Conservation (phyloP, 2,329 filamentous ascomycete species). For the Pezicula radicicola region DNA sequence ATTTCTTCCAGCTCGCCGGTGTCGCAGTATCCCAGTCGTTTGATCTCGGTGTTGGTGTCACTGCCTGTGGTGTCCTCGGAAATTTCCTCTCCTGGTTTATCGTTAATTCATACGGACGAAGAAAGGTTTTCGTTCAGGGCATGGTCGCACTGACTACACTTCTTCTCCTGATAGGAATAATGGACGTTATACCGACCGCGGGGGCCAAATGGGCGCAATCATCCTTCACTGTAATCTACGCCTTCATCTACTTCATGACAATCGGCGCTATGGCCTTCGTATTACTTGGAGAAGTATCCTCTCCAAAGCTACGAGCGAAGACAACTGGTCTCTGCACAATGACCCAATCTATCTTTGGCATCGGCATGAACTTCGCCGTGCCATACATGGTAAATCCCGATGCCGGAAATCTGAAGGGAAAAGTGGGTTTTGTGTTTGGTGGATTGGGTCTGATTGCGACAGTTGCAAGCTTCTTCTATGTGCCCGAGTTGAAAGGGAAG, state of each 20-base stretch:
- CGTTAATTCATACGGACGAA: constrained; percentile 67
- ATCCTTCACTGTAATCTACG: constrained; percentile 33
- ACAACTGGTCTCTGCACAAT: constrained; percentile 37
- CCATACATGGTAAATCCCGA: constrained; percentile 42
- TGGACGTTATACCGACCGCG: constrained; percentile 28
- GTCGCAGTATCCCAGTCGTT: constrained; percentile 32
- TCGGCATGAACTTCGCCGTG: constrained; percentile 43
- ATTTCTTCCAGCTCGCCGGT: constrained; percentile 44
- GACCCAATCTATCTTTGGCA: constrained; percentile 37
- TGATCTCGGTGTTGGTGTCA: constrained; percentile 34
- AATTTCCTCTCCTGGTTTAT: constrained; percentile 32
- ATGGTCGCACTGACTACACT: constrained; percentile 11
- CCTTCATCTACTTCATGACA: constrained; percentile 35
- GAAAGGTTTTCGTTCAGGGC: constrained; percentile 30
- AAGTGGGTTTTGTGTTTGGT: constrained; percentile 32
- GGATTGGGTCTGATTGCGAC: constrained; percentile 20
- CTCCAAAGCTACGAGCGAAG: constrained; percentile 31
- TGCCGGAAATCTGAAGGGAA: constrained; percentile 29
- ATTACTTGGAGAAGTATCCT: constrained; percentile 36
- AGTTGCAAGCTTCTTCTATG: constrained; percentile 48
- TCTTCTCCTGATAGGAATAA: constrained; percentile 14
- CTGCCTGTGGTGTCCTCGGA: constrained; percentile 34
- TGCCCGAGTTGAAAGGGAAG: constrained; percentile 75
- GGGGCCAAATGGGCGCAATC: constrained; percentile 33
- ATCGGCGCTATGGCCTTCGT: constrained; percentile 38